Percentiles rank a stretch among this genome's conserved stretches.
phyloP scores from a whole-genome alignment of 1,284 basidiomycete species.

The Ganoderma lingzhi region DNA sequence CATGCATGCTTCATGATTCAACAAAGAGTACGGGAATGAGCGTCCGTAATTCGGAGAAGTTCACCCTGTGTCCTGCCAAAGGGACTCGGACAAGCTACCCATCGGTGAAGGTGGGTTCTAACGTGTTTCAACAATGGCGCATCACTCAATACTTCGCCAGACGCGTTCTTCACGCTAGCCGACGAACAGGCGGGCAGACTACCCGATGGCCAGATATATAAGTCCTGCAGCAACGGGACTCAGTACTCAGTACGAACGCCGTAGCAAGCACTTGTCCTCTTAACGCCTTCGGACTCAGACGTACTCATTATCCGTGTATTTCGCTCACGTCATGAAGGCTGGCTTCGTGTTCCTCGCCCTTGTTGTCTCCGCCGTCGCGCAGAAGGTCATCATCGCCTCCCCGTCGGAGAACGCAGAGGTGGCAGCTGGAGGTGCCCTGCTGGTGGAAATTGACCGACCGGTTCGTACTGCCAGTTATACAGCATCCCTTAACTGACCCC shows the following conservation, averaged over 20 bases:
- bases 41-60: not conserved
- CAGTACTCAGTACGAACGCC: not conserved
- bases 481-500: not conserved
- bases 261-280: not conserved
- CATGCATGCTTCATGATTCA: no score
- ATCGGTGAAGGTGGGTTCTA: not conserved
- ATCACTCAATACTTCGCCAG: not conserved
- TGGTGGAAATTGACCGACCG: conserved; percentile 12
- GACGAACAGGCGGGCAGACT: not conserved
- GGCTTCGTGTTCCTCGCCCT: conserved; percentile 16
- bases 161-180: conserved; percentile 4
- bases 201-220: not conserved
- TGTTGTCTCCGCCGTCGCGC: conserved; percentile 7
- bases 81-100: not conserved
- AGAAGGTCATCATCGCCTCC: conserved; percentile 8
- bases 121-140: not conserved
- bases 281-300: not conserved
- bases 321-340: conserved; percentile 4
- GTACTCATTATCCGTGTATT: not conserved
- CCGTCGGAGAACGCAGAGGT: conserved; percentile 5
- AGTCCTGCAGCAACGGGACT: not conserved
- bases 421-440: not conserved
- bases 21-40: not conserved
- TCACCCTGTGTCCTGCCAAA: not conserved
- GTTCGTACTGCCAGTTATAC: not conserved